Evolutionary conservation across 2,329 filamentous ascomycete genomes (phyloP).

Genomic region (Metarhizium robertsii): DNA sequence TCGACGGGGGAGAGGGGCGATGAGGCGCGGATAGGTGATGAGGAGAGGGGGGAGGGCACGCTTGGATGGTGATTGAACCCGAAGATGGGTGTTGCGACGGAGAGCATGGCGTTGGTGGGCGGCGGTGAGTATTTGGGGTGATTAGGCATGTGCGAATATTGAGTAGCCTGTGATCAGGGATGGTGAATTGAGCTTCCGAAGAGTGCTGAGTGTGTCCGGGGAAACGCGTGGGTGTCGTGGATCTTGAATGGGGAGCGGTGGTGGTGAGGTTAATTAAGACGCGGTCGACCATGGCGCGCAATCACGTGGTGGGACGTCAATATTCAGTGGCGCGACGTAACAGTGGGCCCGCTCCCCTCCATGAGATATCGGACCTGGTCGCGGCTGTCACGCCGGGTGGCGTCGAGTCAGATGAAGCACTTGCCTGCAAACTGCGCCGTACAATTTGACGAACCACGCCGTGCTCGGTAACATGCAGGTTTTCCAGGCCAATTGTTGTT

Average conservation of each 20-base stretch:
- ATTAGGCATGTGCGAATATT: neutral
- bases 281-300: slow-evolving; percentile 18
- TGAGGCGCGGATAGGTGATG: slow-evolving; percentile 46
- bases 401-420: no score
- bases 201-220: neutral
- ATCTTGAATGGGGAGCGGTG: neutral
- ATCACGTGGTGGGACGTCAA: slow-evolving; percentile 18
- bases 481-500: no score
- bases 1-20: slow-evolving; percentile 36
- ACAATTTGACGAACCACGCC: no score
- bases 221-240: neutral
- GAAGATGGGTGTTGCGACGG: slow-evolving; percentile 33
- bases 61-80: slow-evolving; percentile 37
- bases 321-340: neutral
- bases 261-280: slow-evolving; percentile 7
- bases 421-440: no score
- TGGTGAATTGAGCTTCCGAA: neutral
- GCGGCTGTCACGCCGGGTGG: no score
- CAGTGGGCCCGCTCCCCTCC: neutral
- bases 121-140: neutral
- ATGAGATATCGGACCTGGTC: no score
- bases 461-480: no score
- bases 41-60: slow-evolving; percentile 48
- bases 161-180: neutral
- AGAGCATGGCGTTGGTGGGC: slow-evolving; percentile 26